Evolutionary conservation across 495 filamentous ascomycete genomes (phyloP).

Genomic region (Saxophila tyrrhenica): DNA sequence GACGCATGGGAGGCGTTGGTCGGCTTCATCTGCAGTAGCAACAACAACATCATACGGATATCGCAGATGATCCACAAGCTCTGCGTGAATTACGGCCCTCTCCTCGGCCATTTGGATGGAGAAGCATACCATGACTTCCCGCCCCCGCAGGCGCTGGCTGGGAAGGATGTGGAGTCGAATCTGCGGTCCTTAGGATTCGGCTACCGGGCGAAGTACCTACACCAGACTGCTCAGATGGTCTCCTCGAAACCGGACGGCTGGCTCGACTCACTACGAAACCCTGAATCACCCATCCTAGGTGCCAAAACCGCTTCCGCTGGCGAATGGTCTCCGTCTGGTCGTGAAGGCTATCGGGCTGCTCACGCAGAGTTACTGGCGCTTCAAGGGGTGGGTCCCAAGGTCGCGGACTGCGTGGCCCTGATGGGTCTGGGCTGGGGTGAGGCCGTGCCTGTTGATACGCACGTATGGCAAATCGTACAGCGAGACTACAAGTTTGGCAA

Average conservation of each 20-base stretch:
- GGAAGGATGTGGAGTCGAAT: constrained; percentile 57
- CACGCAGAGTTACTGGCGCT: constrained; percentile 70
- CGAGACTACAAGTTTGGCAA: constrained; percentile 90
- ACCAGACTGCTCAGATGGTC: constrained; percentile 69
- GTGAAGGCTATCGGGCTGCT: constrained; percentile 63
- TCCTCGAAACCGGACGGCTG: constrained; percentile 57
- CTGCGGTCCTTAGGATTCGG: constrained; percentile 83
- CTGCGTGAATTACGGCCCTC: constrained; percentile 70
- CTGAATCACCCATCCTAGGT: constrained; percentile 54
- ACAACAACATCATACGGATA: constrained; percentile 94
- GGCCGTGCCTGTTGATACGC: constrained; percentile 89
- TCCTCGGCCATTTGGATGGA: constrained; percentile 54
- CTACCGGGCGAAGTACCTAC: constrained; percentile 85
- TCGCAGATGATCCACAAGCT: constrained; percentile 93
- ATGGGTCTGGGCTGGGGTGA: constrained; percentile 98
- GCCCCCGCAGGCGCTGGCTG: constrained; percentile 54
- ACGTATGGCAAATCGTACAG: constrained; percentile 97
- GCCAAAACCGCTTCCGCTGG: constrained; percentile 32
- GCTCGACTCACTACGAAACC: constrained; percentile 66
- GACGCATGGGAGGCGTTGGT: constrained; percentile 94
- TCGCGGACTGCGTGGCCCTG: constrained; percentile 89
- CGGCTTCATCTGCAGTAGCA: constrained; percentile 94
- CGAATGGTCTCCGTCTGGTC: constrained; percentile 45
- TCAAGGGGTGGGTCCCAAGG: constrained; percentile 88
- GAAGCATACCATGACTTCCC: constrained; percentile 79